Conservation (phyloP, 2,329 filamentous ascomycete species). For the Hypomyces rosellus region DNA sequence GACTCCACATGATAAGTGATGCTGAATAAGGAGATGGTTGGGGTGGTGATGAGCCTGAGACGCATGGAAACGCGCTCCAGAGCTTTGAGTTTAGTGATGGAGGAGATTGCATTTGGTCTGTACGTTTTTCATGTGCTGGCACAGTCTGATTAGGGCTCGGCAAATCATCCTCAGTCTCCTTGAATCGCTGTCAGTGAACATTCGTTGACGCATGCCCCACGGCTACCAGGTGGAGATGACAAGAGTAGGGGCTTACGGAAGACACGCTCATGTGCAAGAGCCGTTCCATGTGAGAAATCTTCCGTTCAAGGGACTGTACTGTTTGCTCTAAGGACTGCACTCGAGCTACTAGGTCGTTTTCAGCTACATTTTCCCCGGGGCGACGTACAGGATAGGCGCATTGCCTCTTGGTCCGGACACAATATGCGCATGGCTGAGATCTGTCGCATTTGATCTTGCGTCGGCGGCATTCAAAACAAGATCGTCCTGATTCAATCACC, state of each 20-base stretch:
- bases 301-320: constrained; percentile 1
- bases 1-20: constrained; percentile 11
- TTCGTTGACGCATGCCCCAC: too few species aligned
- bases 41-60: too few species aligned
- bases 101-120: not conserved
- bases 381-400: constrained; percentile 11
- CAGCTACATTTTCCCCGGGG: not conserved
- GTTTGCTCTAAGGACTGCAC: not conserved
- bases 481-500: constrained; percentile 7
- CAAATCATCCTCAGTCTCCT: too few species aligned
- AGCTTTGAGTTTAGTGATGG: constrained; percentile 1
- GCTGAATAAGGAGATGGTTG: not conserved
- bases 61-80: too few species aligned
- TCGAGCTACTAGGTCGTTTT: not conserved
- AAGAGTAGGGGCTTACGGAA: too few species aligned
- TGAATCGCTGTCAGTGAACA: too few species aligned
- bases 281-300: not conserved
- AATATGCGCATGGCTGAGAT: constrained; percentile 11
- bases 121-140: too few species aligned
- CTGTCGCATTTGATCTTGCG: constrained; percentile 16
- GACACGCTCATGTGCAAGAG: not conserved
- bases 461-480: constrained; percentile 14
- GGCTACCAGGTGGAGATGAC: too few species aligned
- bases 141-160: too few species aligned
- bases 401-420: constrained; percentile 8